phyloP scores from a whole-genome alignment of 345 rosid genomes.

The Eucalyptus globulus region DNA sequence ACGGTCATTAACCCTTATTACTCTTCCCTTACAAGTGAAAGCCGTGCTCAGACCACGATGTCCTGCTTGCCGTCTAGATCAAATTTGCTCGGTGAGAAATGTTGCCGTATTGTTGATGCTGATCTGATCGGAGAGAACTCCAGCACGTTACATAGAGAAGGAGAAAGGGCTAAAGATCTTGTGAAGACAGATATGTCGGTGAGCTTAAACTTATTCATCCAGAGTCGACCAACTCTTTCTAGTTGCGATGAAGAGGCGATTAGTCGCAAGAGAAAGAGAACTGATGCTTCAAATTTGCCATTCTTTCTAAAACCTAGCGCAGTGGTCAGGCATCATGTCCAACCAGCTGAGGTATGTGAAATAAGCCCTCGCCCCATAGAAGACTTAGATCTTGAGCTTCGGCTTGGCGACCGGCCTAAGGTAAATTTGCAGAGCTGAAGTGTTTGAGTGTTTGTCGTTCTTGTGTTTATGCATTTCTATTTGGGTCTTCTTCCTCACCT shows the following conservation, averaged over 20 bases:
- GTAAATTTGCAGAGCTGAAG: slow-evolving; percentile 16
- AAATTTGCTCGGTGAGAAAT: slow-evolving; percentile 1
- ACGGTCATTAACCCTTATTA: slow-evolving; percentile 8
- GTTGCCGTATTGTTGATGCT: slow-evolving; percentile 10
- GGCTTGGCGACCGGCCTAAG: slow-evolving; percentile 69
- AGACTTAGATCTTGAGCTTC: slow-evolving; percentile 90
- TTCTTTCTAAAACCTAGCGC: slow-evolving; percentile 28
- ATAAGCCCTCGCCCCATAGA: slow-evolving; percentile 27
- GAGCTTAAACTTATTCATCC: slow-evolving; percentile 57
- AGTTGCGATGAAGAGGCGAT: slow-evolving; percentile 14
- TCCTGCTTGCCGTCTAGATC: slow-evolving; percentile 19
- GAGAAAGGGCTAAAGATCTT: slow-evolving; percentile 16
- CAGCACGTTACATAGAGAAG: slow-evolving; percentile 10
- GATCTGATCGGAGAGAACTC: slow-evolving; percentile 18
- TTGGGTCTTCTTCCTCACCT: background rate
- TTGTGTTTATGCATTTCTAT: background rate
- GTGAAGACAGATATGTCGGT: slow-evolving; percentile 35
- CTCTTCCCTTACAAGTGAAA: slow-evolving; percentile 14
- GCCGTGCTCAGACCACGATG: background rate
- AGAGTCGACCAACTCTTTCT: slow-evolving; percentile 13
- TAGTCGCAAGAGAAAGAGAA: slow-evolving; percentile 42
- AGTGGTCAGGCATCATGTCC: slow-evolving; percentile 11
- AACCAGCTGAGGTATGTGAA: slow-evolving; percentile 15
- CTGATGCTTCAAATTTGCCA: slow-evolving; percentile 19
- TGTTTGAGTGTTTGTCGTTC: background rate